These are phyloP conservation scores for Sporothrix luriei DNA, from an alignment of 2,329 filamentous ascomycete genomes.

Conservation along the genomic window DNA sequence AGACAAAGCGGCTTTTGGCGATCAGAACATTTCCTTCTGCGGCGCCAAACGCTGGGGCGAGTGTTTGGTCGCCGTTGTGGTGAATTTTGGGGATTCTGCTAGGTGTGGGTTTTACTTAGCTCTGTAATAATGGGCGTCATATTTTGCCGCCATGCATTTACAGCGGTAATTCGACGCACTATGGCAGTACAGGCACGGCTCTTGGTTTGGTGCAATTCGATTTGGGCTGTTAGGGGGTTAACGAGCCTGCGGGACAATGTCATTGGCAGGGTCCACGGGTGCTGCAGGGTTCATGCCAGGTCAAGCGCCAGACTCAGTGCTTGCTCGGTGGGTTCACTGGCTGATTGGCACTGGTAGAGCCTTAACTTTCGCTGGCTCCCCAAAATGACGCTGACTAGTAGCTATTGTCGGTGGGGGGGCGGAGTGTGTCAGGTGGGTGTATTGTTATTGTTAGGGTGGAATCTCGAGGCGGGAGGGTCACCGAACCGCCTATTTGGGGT, in stretches of 20 bases:
- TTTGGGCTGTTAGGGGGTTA: neutral
- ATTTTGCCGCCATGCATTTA: slow-evolving; percentile 12
- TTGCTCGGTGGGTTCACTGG: neutral
- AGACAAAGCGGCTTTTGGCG: neutral
- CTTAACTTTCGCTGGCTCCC: slow-evolving; percentile 11
- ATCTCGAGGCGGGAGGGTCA: neutral
- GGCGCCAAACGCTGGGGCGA: neutral
- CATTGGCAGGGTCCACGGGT: slow-evolving; percentile 4
- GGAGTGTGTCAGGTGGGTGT: slow-evolving; percentile 20
- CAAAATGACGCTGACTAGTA: slow-evolving; percentile 24
- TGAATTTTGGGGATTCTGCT: neutral
- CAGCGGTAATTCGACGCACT: too few species aligned
- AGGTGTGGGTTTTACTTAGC: too few species aligned
- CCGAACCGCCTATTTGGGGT: neutral
- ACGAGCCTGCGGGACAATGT: neutral
- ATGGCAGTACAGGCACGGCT: too few species aligned
- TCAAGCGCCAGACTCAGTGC: slow-evolving; percentile 5
- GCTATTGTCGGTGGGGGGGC: slow-evolving; percentile 13
- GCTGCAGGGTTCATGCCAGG: slow-evolving; percentile 17
- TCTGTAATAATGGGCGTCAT: slow-evolving; percentile 20
- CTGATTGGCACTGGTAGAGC: neutral
- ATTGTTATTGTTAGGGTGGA: slow-evolving; percentile 15
- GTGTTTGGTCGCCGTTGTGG: neutral
- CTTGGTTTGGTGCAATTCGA: neutral
- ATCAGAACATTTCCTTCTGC: neutral